phyloP scores from a whole-genome alignment of 768 basidiomycete species.

The Suillus spraguei region DNA sequence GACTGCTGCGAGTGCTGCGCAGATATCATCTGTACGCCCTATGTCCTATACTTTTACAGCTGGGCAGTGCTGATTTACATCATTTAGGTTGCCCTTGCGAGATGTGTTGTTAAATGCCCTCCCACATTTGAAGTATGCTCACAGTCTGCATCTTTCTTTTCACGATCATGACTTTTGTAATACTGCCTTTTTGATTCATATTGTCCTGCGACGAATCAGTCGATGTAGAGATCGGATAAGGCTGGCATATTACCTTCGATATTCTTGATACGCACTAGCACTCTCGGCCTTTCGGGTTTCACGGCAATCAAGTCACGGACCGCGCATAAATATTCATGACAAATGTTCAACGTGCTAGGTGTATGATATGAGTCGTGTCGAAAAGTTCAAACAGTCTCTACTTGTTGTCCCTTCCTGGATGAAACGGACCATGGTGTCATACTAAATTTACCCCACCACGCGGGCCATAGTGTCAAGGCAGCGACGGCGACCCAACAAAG shows the following conservation, averaged over 20 bases:
- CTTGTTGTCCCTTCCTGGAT: neutral
- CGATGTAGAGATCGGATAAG: neutral
- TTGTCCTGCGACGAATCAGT: neutral
- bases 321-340: neutral
- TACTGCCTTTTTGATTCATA: neutral
- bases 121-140: neutral
- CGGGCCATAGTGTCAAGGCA: constrained; percentile 8
- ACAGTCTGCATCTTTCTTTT: neutral
- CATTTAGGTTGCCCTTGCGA: constrained; percentile 75
- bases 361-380: neutral
- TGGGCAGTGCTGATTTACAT: neutral
- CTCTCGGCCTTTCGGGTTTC: neutral
- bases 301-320: neutral
- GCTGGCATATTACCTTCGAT: neutral
- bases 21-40: constrained; percentile 68
- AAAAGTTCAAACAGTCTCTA: neutral
- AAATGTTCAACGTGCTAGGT: neutral
- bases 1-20: constrained; percentile 71
- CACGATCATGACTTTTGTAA: neutral
- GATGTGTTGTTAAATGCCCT: constrained; percentile 33
- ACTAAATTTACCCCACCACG: constrained; percentile 1
- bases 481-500: constrained; percentile 10
- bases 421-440: neutral
- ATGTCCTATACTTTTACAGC: neutral
- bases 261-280: neutral